Evolutionary conservation across 2,329 filamentous ascomycete genomes (phyloP).

Genomic region (Diaporthe ampelina): DNA sequence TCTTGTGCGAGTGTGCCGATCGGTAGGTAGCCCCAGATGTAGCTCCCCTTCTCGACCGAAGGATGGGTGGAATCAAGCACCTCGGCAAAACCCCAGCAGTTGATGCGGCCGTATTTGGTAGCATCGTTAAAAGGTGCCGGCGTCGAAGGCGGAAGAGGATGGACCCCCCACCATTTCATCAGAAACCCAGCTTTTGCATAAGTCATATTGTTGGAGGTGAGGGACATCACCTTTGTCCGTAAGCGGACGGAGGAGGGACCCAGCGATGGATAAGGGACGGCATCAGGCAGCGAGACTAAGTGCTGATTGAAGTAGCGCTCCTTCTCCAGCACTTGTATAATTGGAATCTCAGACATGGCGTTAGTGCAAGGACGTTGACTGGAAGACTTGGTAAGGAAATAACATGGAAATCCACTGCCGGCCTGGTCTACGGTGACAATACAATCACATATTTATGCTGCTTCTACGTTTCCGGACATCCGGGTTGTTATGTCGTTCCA

Average conservation of each 20-base stretch:
- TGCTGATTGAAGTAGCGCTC: constrained; percentile 29
- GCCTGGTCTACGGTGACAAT: not conserved
- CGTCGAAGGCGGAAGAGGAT: constrained; percentile 23
- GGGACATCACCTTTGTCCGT: constrained; percentile 32
- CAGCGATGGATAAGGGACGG: constrained; percentile 3
- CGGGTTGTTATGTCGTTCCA: no score
- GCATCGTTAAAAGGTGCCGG: constrained; percentile 22
- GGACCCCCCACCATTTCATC: constrained; percentile 21
- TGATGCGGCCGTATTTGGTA: constrained; percentile 30
- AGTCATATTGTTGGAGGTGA: constrained; percentile 20
- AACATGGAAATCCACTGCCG: no score
- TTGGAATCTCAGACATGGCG: constrained; percentile 14
- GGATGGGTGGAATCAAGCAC: constrained; percentile 32
- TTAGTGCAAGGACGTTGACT: no score
- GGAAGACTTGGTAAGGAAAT: not conserved
- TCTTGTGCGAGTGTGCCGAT: constrained; percentile 34
- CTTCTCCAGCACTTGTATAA: constrained; percentile 35
- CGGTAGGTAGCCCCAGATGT: constrained; percentile 25
- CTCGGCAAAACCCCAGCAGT: constrained; percentile 31
- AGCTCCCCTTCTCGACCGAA: constrained; percentile 20
- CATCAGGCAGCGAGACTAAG: constrained; percentile 22
- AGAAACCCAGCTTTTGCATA: constrained; percentile 29
- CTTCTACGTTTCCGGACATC: not conserved
- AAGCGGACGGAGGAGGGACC: constrained; percentile 17
- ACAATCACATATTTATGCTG: not conserved